Conservation (phyloP, 1,284 basidiomycete species). For the Waitea zeae region DNA sequence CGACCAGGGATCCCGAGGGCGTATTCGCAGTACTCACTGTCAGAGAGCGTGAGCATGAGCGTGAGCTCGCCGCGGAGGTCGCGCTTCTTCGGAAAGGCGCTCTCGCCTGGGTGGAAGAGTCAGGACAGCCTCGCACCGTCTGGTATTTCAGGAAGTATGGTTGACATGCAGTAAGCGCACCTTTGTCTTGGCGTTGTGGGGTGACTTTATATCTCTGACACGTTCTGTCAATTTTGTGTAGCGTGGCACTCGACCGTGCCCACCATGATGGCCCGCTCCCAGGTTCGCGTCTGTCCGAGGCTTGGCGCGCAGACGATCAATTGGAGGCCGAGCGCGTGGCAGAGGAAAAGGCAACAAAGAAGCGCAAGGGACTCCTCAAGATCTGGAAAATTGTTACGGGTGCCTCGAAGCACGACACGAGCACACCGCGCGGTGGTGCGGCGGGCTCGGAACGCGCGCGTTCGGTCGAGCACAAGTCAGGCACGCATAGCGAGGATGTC, state of each 20-base stretch:
- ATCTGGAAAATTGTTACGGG: conserved; percentile 70
- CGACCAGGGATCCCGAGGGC: conserved; percentile 37
- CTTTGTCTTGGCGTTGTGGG: neutral
- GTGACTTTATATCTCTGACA: too few relatives aligned
- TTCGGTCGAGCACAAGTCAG: conserved; percentile 22
- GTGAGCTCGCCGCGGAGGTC: conserved; percentile 51
- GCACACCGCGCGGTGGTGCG: conserved; percentile 7
- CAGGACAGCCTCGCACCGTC: conserved; percentile 63
- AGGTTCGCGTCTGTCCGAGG: too few relatives aligned
- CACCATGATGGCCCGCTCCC: too few relatives aligned
- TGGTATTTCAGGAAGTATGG: conserved; percentile 71
- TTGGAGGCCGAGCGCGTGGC: neutral
- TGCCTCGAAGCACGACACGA: conserved; percentile 22
- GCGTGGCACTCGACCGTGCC: too few relatives aligned
- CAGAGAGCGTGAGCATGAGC: conserved; percentile 55
- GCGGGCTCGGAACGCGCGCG: conserved; percentile 15
- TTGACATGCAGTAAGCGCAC: conserved; percentile 82
- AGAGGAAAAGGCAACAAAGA: conserved; percentile 37
- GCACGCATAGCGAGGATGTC: too few relatives aligned
- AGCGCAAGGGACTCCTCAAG: conserved; percentile 68
- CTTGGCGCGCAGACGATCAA: too few relatives aligned
- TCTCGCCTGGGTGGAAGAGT: conserved; percentile 61
- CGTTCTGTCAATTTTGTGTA: too few relatives aligned
- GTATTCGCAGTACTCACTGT: conserved; percentile 62
- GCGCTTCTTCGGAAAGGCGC: conserved; percentile 72